These are phyloP conservation scores for Aphanocladium album DNA, from an alignment of 2,329 filamentous ascomycete species.

Conservation along the genomic window DNA sequence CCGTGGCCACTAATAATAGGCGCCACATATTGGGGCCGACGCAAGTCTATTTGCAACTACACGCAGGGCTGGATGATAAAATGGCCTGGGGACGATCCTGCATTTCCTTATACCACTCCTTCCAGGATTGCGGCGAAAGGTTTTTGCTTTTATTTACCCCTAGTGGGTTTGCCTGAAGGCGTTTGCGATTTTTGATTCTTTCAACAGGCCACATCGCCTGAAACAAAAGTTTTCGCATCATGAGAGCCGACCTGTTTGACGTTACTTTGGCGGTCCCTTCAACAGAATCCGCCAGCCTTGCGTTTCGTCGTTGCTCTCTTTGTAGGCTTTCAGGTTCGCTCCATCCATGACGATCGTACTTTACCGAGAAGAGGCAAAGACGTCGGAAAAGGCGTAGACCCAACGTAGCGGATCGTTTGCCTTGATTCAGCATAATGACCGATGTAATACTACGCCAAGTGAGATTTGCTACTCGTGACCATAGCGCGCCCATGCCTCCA, in stretches of 20 bases:
- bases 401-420: background rate
- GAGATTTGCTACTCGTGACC: constrained; percentile 4
- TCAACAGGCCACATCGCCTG: background rate
- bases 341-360: background rate
- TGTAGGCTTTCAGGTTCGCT: background rate
- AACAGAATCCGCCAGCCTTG: background rate
- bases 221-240: background rate
- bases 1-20: background rate
- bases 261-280: background rate
- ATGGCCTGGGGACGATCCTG: background rate
- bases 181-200: background rate
- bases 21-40: constrained; percentile 6
- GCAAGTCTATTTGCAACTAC: background rate
- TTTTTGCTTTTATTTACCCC: background rate
- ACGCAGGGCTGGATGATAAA: background rate
- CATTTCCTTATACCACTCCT: background rate
- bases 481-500: background rate
- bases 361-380: background rate
- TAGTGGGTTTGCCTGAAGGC: background rate
- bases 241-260: background rate
- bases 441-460: background rate
- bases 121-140: background rate
- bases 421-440: background rate
- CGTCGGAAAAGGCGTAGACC: background rate
- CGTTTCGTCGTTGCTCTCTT: background rate